Percentiles rank a stretch among this genome's conserved stretches.
These are phyloP conservation scores for Raphanus hybrid DNA, from an alignment of 441 rosid species.

Conservation along the genomic window DNA sequence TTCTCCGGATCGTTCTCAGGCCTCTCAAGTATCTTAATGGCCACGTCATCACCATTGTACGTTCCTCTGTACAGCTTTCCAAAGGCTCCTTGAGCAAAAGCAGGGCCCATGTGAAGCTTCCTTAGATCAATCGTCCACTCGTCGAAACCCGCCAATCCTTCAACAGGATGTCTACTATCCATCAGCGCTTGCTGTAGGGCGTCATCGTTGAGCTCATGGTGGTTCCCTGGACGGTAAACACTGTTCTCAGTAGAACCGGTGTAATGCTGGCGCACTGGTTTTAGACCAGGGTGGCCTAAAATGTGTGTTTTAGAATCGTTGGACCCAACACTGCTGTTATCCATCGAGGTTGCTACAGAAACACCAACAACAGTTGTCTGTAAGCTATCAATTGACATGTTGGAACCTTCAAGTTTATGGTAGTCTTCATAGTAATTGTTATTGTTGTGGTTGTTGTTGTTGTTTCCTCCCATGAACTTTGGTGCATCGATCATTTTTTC, in stretches of 20 bases:
- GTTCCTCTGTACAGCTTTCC: slow-evolving; percentile 58
- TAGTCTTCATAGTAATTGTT: slow-evolving; percentile 68
- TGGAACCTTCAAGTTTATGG: slow-evolving; percentile 76
- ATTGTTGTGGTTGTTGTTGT: slow-evolving; percentile 22
- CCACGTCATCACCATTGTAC: slow-evolving; percentile 57
- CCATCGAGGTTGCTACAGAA: slow-evolving; percentile 75
- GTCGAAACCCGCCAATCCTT: slow-evolving; percentile 46
- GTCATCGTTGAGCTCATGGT: slow-evolving; percentile 48
- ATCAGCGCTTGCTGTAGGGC: slow-evolving; percentile 50
- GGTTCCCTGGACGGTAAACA: slow-evolving; percentile 44
- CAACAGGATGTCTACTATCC: slow-evolving; percentile 50
- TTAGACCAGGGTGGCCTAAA: slow-evolving; percentile 68
- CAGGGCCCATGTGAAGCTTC: slow-evolving; percentile 52
- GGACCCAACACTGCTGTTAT: slow-evolving; percentile 78
- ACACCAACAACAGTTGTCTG: slow-evolving; percentile 76
- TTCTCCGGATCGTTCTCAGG: slow-evolving; percentile 47
- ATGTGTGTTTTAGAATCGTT: slow-evolving; percentile 79
- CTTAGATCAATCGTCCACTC: slow-evolving; percentile 60
- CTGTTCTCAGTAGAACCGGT: slow-evolving; percentile 50
- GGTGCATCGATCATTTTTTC: slow-evolving; percentile 65
- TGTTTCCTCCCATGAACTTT: slow-evolving; percentile 53
- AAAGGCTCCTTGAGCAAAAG: slow-evolving; percentile 62
- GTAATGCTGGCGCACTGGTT: slow-evolving; percentile 55
- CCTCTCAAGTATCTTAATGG: slow-evolving; percentile 58
- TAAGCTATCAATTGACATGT: slow-evolving; percentile 79